Conservation (phyloP, 208 protist genomes). For the Acanthamoeba castellanii region DNA sequence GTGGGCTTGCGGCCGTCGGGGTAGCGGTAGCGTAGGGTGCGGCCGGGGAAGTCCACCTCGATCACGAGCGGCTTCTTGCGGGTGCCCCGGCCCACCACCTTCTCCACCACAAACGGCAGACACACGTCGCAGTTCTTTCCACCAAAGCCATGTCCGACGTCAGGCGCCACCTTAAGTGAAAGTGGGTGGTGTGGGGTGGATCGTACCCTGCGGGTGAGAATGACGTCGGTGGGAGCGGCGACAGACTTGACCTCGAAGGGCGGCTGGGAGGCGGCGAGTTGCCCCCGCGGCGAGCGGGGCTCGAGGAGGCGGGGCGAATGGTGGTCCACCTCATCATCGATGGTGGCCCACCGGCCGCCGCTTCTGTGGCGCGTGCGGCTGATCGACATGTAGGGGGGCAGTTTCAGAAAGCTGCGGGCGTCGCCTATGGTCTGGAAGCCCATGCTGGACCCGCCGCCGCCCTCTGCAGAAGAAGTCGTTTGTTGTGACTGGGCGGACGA, state of each 20-base stretch:
- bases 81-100: background rate
- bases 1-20: constrained; percentile 12
- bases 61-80: constrained; percentile 26
- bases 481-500: too few relatives aligned
- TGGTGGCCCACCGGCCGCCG: too few relatives aligned
- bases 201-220: background rate
- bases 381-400: too few relatives aligned
- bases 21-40: background rate
- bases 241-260: too few relatives aligned
- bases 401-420: too few relatives aligned
- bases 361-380: background rate
- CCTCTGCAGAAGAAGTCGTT: too few relatives aligned
- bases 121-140: background rate
- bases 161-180: too few relatives aligned
- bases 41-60: background rate
- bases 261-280: too few relatives aligned
- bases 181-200: background rate
- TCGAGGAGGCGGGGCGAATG: too few relatives aligned
- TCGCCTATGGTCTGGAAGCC: too few relatives aligned
- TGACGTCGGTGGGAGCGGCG: background rate
- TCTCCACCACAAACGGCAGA: constrained; percentile 8
- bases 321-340: background rate
- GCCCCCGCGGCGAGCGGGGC: too few relatives aligned
- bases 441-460: too few relatives aligned
- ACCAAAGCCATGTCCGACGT: background rate